Evolutionary conservation across 768 basidiomycete species (phyloP).

Genomic region (Phlegmacium glaucopus): DNA sequence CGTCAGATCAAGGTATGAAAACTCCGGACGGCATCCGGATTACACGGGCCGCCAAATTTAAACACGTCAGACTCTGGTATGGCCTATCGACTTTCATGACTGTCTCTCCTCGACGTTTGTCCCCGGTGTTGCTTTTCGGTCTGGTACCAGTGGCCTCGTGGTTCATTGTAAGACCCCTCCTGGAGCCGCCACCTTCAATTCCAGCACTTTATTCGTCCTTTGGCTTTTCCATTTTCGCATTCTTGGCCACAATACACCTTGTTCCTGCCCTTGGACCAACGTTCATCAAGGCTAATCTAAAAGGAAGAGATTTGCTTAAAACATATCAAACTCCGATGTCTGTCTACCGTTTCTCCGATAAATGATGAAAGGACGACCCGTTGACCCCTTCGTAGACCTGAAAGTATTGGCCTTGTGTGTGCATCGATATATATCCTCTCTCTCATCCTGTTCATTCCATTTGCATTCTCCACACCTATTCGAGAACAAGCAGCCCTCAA

Average conservation of each 20-base stretch:
- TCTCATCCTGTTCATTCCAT: constrained; percentile 91
- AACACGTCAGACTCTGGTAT: constrained; percentile 17
- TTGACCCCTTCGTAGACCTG: constrained; percentile 59
- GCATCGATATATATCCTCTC: constrained; percentile 85
- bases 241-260: constrained; percentile 69
- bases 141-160: constrained; percentile 68
- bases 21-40: too few relatives aligned
- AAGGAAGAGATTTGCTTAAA: constrained; percentile 87
- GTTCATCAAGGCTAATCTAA: constrained; percentile 79
- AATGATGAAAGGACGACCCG: neutral
- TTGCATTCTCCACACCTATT: constrained; percentile 82
- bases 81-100: constrained; percentile 11
- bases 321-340: constrained; percentile 43
- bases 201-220: constrained; percentile 75
- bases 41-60: too few relatives aligned
- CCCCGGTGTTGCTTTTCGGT: constrained; percentile 49
- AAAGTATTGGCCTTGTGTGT: constrained; percentile 89
- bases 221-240: constrained; percentile 83
- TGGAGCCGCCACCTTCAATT: constrained; percentile 65
- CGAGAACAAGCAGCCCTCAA: constrained; percentile 39
- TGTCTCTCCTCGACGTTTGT: constrained; percentile 45
- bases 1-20: constrained; percentile 44
- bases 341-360: neutral
- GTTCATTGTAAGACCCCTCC: constrained; percentile 69
- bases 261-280: constrained; percentile 81